Evolutionary conservation across 148 eudicot species (phyloP).

Genomic region (Rhododendron ferrugineum): DNA sequence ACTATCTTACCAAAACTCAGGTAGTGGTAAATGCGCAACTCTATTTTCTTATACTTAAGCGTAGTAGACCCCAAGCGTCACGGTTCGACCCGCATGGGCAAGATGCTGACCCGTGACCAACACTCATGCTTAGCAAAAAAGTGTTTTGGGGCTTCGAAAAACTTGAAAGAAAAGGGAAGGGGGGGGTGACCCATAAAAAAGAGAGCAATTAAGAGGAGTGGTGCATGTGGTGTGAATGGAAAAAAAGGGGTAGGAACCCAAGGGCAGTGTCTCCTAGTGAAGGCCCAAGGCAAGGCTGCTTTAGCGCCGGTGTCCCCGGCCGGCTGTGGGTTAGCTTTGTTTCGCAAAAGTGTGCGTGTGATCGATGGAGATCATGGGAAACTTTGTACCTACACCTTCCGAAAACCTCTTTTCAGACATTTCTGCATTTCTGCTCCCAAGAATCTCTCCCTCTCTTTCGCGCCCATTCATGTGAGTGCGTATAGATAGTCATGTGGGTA

Average conservation of each 20-base stretch:
- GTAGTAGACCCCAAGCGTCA: accelerated
- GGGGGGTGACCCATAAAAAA: neutral
- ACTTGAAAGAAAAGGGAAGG: neutral
- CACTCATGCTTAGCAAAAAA: neutral
- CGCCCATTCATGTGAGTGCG: neutral
- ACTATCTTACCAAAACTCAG: too few relatives aligned
- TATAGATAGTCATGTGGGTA: neutral
- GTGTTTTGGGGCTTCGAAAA: slow-evolving; percentile 12
- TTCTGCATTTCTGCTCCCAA: neutral
- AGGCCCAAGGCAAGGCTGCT: slow-evolving; percentile 48
- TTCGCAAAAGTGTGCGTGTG: neutral
- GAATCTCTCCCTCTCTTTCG: neutral
- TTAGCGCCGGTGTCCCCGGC: slow-evolving; percentile 84
- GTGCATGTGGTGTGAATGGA: neutral
- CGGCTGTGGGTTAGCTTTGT: slow-evolving; percentile 32
- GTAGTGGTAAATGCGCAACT: too few relatives aligned
- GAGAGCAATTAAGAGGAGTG: neutral
- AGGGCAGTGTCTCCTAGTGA: slow-evolving; percentile 52
- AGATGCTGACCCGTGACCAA: too few relatives aligned
- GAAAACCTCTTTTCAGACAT: neutral
- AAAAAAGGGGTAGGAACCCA: slow-evolving; percentile 28
- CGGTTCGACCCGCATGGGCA: too few relatives aligned
- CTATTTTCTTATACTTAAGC: too few relatives aligned
- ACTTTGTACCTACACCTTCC: neutral
- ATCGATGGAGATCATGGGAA: neutral